These are phyloP conservation scores for Ilex asprella DNA, from an alignment of 257 asterid genomes.

Conservation along the genomic window DNA sequence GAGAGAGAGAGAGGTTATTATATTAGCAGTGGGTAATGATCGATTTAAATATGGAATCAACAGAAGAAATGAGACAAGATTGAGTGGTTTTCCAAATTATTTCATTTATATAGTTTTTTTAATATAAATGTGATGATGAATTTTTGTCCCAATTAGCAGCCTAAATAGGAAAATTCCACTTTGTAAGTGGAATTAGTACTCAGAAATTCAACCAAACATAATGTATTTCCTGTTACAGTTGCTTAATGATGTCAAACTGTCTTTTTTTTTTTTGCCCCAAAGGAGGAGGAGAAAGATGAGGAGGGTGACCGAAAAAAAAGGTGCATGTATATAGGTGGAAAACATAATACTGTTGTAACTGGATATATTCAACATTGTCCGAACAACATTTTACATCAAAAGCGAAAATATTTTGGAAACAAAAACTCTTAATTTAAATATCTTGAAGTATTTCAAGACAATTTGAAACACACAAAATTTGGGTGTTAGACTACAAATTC, in stretches of 20 bases:
- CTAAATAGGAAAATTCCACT: constrained; percentile 61
- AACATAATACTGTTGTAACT: too few relatives aligned
- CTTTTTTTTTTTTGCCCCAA: background rate
- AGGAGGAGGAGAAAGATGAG: background rate
- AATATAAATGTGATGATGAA: background rate
- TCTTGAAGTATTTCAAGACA: too few relatives aligned
- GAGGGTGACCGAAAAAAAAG: too few relatives aligned
- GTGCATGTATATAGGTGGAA: too few relatives aligned
- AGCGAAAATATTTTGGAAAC: too few relatives aligned
- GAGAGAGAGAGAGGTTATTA: too few relatives aligned
- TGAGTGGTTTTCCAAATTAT: constrained; percentile 17
- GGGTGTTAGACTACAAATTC: too few relatives aligned
- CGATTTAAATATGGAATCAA: constrained; percentile 4
- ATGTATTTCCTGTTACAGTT: constrained; percentile 39
- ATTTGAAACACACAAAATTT: too few relatives aligned
- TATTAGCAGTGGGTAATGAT: too few relatives aligned
- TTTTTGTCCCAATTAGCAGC: constrained; percentile 11
- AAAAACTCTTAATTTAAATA: too few relatives aligned
- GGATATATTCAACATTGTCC: too few relatives aligned
- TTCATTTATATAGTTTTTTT: background rate
- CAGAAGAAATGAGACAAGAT: constrained; percentile 19
- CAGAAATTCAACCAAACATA: constrained; percentile 31
- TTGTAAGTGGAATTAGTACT: constrained; percentile 34
- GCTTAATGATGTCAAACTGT: constrained; percentile 16
- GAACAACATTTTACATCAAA: too few relatives aligned